Conservation (phyloP, 306 rosid genomes). For the Vigna reflexopilosa region DNA sequence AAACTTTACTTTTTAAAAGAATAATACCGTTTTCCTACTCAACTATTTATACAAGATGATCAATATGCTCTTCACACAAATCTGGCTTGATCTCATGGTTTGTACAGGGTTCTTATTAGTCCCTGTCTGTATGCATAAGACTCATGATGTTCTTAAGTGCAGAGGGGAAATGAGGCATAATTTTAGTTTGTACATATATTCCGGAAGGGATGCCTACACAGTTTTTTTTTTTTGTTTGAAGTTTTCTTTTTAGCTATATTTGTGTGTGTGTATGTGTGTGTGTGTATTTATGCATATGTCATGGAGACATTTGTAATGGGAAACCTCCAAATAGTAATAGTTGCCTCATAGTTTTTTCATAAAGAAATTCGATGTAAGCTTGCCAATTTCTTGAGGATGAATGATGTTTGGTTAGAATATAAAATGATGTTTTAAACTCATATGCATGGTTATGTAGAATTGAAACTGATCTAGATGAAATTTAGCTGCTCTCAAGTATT, state of each 20-base stretch:
- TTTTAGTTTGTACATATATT: background rate
- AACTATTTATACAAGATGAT: slow-evolving; percentile 7
- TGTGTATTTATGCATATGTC: no score
- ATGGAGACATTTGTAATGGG: no score
- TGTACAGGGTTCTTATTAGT: slow-evolving; percentile 1
- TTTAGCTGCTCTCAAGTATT: slow-evolving; percentile 11
- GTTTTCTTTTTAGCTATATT: background rate
- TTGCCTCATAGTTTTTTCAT: no score
- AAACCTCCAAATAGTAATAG: no score
- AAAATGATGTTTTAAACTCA: slow-evolving; percentile 1
- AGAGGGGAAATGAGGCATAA: background rate
- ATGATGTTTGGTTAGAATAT: slow-evolving; percentile 9
- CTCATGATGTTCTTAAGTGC: slow-evolving; percentile 23
- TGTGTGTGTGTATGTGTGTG: no score
- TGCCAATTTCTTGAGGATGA: background rate
- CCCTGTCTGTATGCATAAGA: background rate
- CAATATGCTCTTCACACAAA: slow-evolving; percentile 16
- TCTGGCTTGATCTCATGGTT: slow-evolving; percentile 5
- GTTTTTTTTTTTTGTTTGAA: background rate
- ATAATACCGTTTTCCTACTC: slow-evolving; percentile 2
- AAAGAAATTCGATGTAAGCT: no score
- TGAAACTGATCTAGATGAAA: slow-evolving; percentile 16
- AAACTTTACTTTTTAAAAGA: background rate
- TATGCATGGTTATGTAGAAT: background rate
- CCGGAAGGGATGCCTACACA: background rate